Evolutionary conservation across 805 yeast species (phyloP), one percentile per base, ranked within the genome.

Genomic region (Lipomyces yamanashiensis): DNA sequence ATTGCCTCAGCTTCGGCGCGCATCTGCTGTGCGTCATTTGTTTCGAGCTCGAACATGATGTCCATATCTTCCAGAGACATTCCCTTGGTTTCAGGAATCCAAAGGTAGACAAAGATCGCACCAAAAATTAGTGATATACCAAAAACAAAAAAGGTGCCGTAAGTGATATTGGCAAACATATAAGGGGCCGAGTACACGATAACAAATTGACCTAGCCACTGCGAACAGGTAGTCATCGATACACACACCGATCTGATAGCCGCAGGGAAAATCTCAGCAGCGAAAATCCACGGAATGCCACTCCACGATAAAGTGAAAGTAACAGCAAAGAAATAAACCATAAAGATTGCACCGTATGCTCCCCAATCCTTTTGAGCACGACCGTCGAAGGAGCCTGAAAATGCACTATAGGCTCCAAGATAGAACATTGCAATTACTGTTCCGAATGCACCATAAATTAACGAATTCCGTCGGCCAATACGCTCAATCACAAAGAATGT

Each of bases 61-160:
- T 90, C 92, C 58, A 90, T 87, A 69, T 90, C 92, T 76, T 90
- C 96, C 73, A 90, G 80, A 71, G 86, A 84, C 61, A 90, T 78
- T 0, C 96, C 96, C 70, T 85, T 87, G 0, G 96, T 90, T 47
- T 71, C 73, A 49, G 67, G 73, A 64, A 70, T 64, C 66, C 64
- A 54, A 51, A 68, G 70, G 75, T 82, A 87, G 87, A 87, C 95
- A 89, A 82, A 89, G 84, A 85, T 10, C 23, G 39, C 52, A 39
- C 45, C 63, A 17, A 54, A 45, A 19, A 53, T 47, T 45, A 68
- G 50, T 7, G 62, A 59, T 5, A 58, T 37, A 83, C 59, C 59
- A 41, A 63, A 63, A n/a, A 61, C 43, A 21, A 48, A 37, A 48
- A 54, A 63, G 7, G 67, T 63, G 1, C 62, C 57, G 15, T 56